Evolutionary conservation across 2,329 filamentous ascomycete genomes (phyloP).

Genomic region (Sporothrix variecibatus): DNA sequence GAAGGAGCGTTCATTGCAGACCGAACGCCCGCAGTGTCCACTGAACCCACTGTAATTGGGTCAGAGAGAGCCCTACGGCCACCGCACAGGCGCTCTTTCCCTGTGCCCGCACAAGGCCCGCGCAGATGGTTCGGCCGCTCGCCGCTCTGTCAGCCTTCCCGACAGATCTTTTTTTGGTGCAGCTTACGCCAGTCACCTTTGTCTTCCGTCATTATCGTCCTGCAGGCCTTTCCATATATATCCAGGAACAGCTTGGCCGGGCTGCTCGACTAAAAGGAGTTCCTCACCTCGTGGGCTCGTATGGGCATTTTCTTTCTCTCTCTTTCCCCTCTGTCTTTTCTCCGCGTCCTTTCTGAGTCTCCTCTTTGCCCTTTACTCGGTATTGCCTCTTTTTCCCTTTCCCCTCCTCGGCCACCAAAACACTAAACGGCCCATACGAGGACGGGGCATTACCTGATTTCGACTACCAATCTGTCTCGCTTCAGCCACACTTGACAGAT

Average conservation of each 20-base stretch:
- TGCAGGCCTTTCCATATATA: background rate
- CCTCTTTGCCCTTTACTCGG: background rate
- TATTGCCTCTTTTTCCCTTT: background rate
- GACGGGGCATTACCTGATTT: too few relatives aligned
- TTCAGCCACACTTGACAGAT: background rate
- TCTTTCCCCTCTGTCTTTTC: background rate
- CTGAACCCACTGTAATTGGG: background rate
- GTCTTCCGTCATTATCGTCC: background rate
- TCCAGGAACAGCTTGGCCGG: conserved; percentile 4
- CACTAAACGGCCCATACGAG: background rate
- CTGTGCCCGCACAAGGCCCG: background rate
- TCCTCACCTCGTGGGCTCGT: background rate
- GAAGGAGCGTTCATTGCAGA: background rate
- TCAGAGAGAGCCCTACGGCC: background rate
- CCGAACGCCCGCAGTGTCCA: background rate
- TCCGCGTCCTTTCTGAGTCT: background rate
- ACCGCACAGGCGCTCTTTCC: background rate
- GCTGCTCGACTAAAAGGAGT: background rate
- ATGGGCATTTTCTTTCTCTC: background rate
- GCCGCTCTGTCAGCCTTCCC: background rate
- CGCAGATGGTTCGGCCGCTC: background rate
- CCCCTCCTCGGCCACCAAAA: background rate
- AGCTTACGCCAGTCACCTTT: background rate
- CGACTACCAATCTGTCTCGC: background rate
- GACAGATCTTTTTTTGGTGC: background rate